Percentiles rank a stretch among this genome's conserved stretches.
Evolutionary conservation across 2,329 filamentous ascomycete genomes (phyloP).

Genomic region (Verticillium tricorpus): DNA sequence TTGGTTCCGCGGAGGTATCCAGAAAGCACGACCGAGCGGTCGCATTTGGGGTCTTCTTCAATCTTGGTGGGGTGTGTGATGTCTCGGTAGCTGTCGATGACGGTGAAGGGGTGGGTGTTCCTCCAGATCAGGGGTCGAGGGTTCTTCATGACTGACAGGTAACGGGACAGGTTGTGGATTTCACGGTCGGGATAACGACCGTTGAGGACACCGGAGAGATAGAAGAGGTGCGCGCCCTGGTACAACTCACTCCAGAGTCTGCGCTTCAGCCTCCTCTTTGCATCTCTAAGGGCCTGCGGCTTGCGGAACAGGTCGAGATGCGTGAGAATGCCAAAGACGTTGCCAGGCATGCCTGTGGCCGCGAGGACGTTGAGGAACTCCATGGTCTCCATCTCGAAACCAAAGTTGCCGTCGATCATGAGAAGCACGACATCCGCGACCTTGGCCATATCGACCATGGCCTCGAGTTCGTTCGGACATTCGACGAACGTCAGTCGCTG

Average conservation of each 20-base stretch:
- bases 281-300: conserved; percentile 82
- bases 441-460: conserved; percentile 96
- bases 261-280: conserved; percentile 95
- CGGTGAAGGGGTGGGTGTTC: conserved; percentile 89
- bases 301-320: conserved; percentile 95
- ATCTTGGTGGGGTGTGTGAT: conserved; percentile 90
- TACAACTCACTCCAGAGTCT: conserved; percentile 96
- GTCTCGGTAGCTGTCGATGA: conserved; percentile 92
- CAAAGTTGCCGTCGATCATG: conserved; percentile 98
- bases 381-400: conserved; percentile 99
- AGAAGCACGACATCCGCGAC: conserved; percentile 95
- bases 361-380: conserved; percentile 93
- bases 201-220: conserved; percentile 93
- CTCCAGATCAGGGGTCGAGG: conserved; percentile 94
- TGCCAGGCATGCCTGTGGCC: conserved; percentile 96
- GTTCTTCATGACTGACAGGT: conserved; percentile 98
- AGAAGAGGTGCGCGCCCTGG: conserved; percentile 94
- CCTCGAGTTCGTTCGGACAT: conserved; percentile 92
- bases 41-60: conserved; percentile 83
- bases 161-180: conserved; percentile 90
- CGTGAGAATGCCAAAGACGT: conserved; percentile 94
- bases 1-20: conserved; percentile 95
- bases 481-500: conserved; percentile 93
- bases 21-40: conserved; percentile 85
- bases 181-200: conserved; percentile 95